A percentile compares a stretch with the other conserved stretches of the same genome.
phyloP scores from a whole-genome alignment of 2,329 filamentous ascomycete species.

The Verticillium klebahnii region DNA sequence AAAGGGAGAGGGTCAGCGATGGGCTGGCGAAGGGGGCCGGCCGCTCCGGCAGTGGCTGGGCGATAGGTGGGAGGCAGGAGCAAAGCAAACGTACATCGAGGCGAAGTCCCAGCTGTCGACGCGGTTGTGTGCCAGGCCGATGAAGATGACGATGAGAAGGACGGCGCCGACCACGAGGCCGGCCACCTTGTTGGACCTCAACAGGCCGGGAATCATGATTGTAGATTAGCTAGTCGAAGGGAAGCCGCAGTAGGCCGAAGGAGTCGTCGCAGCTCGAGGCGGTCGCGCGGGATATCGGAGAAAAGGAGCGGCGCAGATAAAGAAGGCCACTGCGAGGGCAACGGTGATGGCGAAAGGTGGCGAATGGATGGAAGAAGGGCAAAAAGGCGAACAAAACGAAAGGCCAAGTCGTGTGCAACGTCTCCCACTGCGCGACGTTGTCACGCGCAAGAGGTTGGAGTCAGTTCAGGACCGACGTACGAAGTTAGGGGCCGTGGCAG shows the following conservation, averaged over 20 bases:
- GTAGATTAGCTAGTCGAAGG: neutral
- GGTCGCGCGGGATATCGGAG: neutral
- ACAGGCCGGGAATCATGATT: slow-evolving; percentile 23
- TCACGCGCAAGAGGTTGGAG: neutral
- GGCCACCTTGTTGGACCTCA: slow-evolving; percentile 24
- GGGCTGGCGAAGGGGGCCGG: neutral
- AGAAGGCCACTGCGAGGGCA: slow-evolving; percentile 2
- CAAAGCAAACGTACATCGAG: slow-evolving; percentile 11
- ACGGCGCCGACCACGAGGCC: slow-evolving; percentile 23
- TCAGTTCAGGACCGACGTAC: neutral
- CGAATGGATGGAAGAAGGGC: neutral
- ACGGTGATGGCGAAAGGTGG: slow-evolving; percentile 1
- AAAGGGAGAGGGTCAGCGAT: neutral
- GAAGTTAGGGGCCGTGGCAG: neutral
- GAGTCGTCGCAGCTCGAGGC: neutral
- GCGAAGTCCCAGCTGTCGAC: slow-evolving; percentile 21
- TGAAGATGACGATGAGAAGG: slow-evolving; percentile 25
- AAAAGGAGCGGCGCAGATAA: slow-evolving; percentile 1
- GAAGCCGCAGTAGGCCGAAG: neutral
- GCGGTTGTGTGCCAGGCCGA: slow-evolving; percentile 27
- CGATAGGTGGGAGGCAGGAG: neutral
- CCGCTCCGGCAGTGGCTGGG: neutral
- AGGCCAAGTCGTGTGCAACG: neutral
- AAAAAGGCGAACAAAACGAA: neutral
- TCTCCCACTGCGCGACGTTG: neutral